Evolutionary conservation across 2,329 filamentous ascomycete species (phyloP).

Genomic region (Sporothrix pallida): DNA sequence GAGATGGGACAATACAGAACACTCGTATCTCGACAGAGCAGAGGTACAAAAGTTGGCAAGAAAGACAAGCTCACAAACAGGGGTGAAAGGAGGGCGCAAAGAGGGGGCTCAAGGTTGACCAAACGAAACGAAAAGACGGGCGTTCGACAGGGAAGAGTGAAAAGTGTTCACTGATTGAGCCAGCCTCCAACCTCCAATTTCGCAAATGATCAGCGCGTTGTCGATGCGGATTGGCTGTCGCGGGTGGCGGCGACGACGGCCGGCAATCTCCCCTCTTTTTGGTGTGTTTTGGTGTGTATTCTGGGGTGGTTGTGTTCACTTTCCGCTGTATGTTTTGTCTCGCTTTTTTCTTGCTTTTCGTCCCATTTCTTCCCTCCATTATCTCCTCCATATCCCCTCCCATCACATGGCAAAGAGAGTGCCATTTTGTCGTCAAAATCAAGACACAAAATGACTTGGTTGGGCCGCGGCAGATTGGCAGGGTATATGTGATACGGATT

Average conservation of each 20-base stretch:
- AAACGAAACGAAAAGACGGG: neutral
- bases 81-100: neutral
- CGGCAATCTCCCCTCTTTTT: constrained; percentile 27
- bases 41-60: neutral
- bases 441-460: neutral
- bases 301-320: no score
- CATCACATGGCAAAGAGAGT: constrained; percentile 27
- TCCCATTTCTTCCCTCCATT: no score
- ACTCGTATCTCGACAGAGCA: neutral
- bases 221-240: constrained; percentile 26
- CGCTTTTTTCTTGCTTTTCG: neutral
- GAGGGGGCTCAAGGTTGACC: neutral
- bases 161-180: neutral
- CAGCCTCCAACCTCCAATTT: constrained; percentile 3
- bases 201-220: constrained; percentile 21
- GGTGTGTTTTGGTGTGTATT: neutral
- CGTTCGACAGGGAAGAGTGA: neutral
- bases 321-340: neutral
- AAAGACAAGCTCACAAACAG: neutral
- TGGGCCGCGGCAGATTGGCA: constrained; percentile 28
- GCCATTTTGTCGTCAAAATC: neutral
- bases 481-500: constrained; percentile 18
- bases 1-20: neutral
- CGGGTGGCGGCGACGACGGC: constrained; percentile 5
- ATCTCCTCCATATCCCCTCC: neutral